These are phyloP conservation scores for Coemansia erecta DNA, from an alignment of 192 early-diverging fungal genomes.

Conservation along the genomic window DNA sequence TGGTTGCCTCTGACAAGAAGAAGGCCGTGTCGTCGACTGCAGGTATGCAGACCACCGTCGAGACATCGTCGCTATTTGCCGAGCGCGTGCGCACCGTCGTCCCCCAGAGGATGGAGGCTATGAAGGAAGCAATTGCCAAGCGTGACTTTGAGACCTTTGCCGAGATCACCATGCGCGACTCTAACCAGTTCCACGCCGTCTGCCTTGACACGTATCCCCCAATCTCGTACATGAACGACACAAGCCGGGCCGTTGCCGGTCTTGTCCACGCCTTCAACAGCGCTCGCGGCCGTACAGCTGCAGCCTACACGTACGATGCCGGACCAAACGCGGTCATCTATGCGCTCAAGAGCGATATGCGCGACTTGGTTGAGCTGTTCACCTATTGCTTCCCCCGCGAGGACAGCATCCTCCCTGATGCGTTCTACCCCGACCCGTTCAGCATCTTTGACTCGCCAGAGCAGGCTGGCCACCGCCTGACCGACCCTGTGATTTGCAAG, in stretches of 20 bases:
- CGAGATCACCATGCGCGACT: slow-evolving; percentile 94
- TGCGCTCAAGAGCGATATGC: slow-evolving; percentile 73
- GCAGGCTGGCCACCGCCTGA: slow-evolving; percentile 44
- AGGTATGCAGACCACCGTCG: slow-evolving; percentile 97
- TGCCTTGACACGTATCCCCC: slow-evolving; percentile 99
- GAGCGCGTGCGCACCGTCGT: slow-evolving; percentile 86
- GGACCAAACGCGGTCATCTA: slow-evolving; percentile 99
- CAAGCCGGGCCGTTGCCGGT: slow-evolving; percentile 82
- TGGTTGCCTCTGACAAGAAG: slow-evolving; percentile 89
- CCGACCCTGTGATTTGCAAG: slow-evolving; percentile 16
- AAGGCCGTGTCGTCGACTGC: slow-evolving; percentile 89
- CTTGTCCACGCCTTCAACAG: slow-evolving; percentile 85
- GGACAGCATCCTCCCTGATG: slow-evolving; percentile 19
- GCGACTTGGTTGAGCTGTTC: slow-evolving; percentile 80
- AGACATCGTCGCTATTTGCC: slow-evolving; percentile 82
- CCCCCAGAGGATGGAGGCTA: slow-evolving; percentile 83
- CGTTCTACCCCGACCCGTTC: slow-evolving; percentile 63
- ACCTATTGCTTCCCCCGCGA: slow-evolving; percentile 80
- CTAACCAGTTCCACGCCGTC: slow-evolving; percentile 98
- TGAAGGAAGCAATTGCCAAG: slow-evolving; percentile 78
- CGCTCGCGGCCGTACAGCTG: slow-evolving; percentile 57
- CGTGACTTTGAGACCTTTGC: slow-evolving; percentile 91
- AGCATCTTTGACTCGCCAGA: slow-evolving; percentile 54
- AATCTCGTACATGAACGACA: slow-evolving; percentile 97
- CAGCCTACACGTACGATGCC: slow-evolving; percentile 98